Percentiles rank a stretch among this genome's conserved stretches.
These are phyloP conservation scores for Linnemannia hyalina DNA, from an alignment of 192 early-diverging fungal species.

Conservation along the genomic window DNA sequence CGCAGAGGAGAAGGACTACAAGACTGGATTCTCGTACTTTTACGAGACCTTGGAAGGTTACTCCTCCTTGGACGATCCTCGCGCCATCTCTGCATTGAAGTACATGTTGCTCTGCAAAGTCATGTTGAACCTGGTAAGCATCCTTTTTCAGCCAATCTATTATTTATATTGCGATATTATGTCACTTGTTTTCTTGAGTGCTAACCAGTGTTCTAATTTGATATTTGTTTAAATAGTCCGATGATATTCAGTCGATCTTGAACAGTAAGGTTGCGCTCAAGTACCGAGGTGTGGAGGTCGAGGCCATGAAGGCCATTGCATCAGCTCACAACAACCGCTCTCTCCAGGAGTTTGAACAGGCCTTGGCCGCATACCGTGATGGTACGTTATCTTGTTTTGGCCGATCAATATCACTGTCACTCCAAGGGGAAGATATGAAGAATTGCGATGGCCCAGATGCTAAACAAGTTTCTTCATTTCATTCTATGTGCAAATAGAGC, in stretches of 20 bases:
- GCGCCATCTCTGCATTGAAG: conserved; percentile 92
- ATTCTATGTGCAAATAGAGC: conserved; percentile 64
- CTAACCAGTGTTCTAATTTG: not conserved
- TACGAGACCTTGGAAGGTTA: conserved; percentile 98
- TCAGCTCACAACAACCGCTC: conserved; percentile 97
- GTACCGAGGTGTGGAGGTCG: conserved; percentile 90
- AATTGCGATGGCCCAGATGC: not conserved
- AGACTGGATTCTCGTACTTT: conserved; percentile 97
- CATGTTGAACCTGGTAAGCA: conserved; percentile 92
- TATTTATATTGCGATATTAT: not conserved
- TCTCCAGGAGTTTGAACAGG: conserved; percentile 96
- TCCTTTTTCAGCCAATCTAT: not conserved
- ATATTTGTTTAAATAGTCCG: conserved; percentile 70
- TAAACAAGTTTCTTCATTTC: not conserved
- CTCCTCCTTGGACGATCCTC: conserved; percentile 87
- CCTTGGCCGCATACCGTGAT: conserved; percentile 86
- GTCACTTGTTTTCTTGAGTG: too few species aligned
- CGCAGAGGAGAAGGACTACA: conserved; percentile 99
- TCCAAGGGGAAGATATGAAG: not conserved
- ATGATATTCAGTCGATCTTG: conserved; percentile 93
- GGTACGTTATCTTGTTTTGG: conserved; percentile 60
- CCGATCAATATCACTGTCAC: not conserved
- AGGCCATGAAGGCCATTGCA: conserved; percentile 95
- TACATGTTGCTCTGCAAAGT: conserved; percentile 99
- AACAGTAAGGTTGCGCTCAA: conserved; percentile 92